Evolutionary conservation across 768 basidiomycete species (phyloP).

Genomic region (Pisolithus microcarpus): DNA sequence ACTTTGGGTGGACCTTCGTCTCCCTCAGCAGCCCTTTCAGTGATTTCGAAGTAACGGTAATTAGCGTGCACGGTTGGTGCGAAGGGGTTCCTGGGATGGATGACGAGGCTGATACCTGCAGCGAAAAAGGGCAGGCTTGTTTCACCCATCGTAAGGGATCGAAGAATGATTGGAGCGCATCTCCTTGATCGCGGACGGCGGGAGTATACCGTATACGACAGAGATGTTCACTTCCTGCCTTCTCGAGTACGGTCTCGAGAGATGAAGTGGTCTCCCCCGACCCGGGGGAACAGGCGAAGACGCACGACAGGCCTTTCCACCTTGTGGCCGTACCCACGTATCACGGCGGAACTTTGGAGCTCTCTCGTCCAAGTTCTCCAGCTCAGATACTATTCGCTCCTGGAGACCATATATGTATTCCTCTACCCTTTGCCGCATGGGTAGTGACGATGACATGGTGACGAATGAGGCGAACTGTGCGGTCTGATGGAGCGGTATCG

Average conservation of each 20-base stretch:
- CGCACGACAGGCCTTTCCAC: conserved; percentile 77
- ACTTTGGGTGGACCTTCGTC: conserved; percentile 40
- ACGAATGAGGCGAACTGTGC: neutral
- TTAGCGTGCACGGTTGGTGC: conserved; percentile 94
- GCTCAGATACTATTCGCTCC: conserved; percentile 62
- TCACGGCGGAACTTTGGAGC: conserved; percentile 75
- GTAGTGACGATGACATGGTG: conserved; percentile 7
- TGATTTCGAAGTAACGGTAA: conserved; percentile 95
- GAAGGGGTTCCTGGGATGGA: conserved; percentile 91
- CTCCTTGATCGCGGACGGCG: conserved; percentile 84
- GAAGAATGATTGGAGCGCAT: conserved; percentile 91
- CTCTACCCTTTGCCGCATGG: conserved; percentile 76
- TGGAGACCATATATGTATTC: conserved; percentile 73
- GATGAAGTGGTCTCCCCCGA: conserved; percentile 32
- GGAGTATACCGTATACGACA: conserved; percentile 80
- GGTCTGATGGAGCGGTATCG: neutral
- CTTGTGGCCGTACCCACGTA: conserved; percentile 63
- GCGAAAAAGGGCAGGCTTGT: conserved; percentile 86
- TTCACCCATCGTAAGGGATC: conserved; percentile 53
- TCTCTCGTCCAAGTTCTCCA: conserved; percentile 74
- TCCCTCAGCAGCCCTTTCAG: conserved; percentile 36
- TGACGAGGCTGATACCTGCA: conserved; percentile 84
- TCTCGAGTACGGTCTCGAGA: conserved; percentile 64
- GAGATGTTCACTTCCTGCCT: conserved; percentile 95
- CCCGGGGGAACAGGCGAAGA: conserved; percentile 53